Evolutionary conservation across 129 eudicot genomes (phyloP).

Genomic region (carrot (Daucus carota)): DH1_v3.0 NC_030384.2:35967501-35968000

Average conservation of each 20-base stretch:
- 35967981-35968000: slow-evolving; percentile 89
- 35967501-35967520: no score
- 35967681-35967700: neutral
- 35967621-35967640: neutral
- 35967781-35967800: neutral
- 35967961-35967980: slow-evolving; percentile 46
- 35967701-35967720: neutral
- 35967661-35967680: neutral
- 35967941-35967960: slow-evolving; percentile 6
- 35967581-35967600: neutral
- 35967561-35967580: neutral
- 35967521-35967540: no score
- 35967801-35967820: neutral
- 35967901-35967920: neutral
- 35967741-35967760: neutral
- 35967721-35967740: neutral
- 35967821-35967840: neutral
- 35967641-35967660: neutral
- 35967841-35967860: neutral
- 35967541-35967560: no score
- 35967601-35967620: neutral
- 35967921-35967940: neutral
- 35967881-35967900: neutral
- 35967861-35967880: neutral
- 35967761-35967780: neutral